These are phyloP conservation scores for Claviceps cyperi DNA, from an alignment of 2,329 filamentous ascomycete species.

Conservation along the genomic window DNA sequence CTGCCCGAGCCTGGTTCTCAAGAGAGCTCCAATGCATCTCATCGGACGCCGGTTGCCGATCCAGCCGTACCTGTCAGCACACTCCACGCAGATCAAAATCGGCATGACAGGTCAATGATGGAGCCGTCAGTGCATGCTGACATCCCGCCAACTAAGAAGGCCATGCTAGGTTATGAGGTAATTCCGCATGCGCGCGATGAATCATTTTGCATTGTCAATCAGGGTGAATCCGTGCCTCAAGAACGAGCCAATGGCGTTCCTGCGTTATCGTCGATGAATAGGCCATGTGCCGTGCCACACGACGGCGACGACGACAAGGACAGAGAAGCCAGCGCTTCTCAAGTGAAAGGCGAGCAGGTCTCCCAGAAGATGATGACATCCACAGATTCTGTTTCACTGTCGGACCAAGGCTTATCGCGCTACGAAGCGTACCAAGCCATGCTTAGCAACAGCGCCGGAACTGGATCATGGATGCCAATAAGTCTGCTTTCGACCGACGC, in stretches of 20 bases:
- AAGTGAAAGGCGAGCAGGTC: neutral
- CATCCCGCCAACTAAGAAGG: too few relatives aligned
- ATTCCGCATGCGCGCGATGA: neutral
- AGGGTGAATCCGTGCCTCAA: neutral
- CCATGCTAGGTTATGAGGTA: neutral
- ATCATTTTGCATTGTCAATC: neutral
- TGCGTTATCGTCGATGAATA: neutral
- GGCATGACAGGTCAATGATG: neutral
- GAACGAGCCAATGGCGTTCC: neutral
- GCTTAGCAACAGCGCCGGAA: constrained; percentile 12
- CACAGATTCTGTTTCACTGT: neutral
- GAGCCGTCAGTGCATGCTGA: neutral
- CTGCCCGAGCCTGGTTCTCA: neutral
- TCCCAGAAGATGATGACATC: constrained; percentile 1
- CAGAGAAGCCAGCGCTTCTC: neutral
- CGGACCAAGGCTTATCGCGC: constrained; percentile 12
- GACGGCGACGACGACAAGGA: neutral
- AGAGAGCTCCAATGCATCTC: neutral
- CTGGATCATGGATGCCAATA: constrained; percentile 17
- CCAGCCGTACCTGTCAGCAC: neutral
- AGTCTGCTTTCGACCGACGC: constrained; percentile 21
- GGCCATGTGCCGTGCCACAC: neutral
- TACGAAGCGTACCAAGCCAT: constrained; percentile 21
- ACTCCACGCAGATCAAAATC: neutral
- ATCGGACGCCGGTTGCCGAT: neutral